Base-by-base conservation (phyloP, 2,329 filamentous ascomycete genomes). In the Thielaviopsis musarum region DNA sequence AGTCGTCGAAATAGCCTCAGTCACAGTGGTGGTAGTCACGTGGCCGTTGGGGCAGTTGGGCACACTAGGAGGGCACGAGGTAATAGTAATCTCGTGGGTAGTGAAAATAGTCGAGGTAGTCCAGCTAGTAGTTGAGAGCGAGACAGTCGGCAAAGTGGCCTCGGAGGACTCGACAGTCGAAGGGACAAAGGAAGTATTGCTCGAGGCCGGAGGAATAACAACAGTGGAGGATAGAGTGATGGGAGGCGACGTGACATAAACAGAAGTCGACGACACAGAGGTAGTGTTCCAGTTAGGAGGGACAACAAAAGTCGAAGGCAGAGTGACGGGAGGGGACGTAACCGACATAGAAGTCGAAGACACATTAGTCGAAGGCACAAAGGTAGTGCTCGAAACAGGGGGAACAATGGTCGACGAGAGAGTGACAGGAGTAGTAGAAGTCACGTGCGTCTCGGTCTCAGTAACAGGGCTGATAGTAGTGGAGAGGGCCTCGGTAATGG, bases 61-160 rank as follows among this genome's bases (percentile, higher is more conserved):
- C 3, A 51, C 48, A 24, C 62, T 61, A 19, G 59, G 49, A 15
- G 57, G 58, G 54, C 62, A 64, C 3, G 52, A 58, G 22, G 65
- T 66, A 58, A 63, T 59, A 51, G 65, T 66, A 60, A 65, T 62
- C 57, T 60, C 63, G 21, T 62, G 58, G 30, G 68, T 70, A 52
- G 63, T 65, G 63, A 62, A 69, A 64, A 69, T 59, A 54, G 69
- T 70, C 51, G 67, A 67, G 52, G 68, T 69, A 38, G 68, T 24
- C 21, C 90, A 52, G 12, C n/a, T 13, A 15, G 49, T 52, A 24
- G 49, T 52, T 2, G 49, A 22, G 21, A 19, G 19, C 49, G 21
- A 24, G 21, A 5, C 24, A 26, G 49, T 15, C 5, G n/a, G 21
- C 5, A 19, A 17, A 19, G 49, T 52, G 9, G 49, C 21, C 3